Base-by-base conservation (phyloP, 2,329 filamentous ascomycete species). In the Aspergillus sp. region DNA sequence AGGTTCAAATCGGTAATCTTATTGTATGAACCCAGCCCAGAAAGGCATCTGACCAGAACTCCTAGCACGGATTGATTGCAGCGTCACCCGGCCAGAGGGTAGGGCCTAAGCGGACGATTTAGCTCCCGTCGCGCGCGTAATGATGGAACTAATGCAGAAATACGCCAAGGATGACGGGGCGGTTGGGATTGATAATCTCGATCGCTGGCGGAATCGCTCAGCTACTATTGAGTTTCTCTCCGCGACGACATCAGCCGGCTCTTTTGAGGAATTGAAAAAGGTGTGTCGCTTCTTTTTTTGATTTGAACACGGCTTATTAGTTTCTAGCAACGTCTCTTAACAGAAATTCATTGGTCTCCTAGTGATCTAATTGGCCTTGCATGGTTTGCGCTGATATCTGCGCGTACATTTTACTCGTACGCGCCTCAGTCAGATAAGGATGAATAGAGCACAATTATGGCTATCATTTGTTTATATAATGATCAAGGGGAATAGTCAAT, bases 131-230 rank as follows among this genome's bases (percentile, higher is more conserved):
- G 36, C 45, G 28, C 32, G 24, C 15, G 51, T 49, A 16, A 43
- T 42, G 19, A 55, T 44, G 43, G 38, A 48, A 36, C 41, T 55
- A 26, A 55, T 57, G 45, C 41, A 55, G 35, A 53, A 55, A 39
- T 54, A 55, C 33, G 22, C 41, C 28, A 56, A 55, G 41, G 45
- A 51, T 28, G 45, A 56, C 41, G 41, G 48, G 33, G 47, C 44
- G 36, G 40, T 58, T 40, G 47, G 52, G 12, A 44, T 57, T 14
- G 45, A 56, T 26, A 44, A 54, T 44, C 27, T 35, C 8, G 24
- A 35, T 30, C 24, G 27, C 34, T 43, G 24, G 41, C 15, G 4
- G 30, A 22, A 10, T 16, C 34, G 10, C 20, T 24, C 24, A 25
- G 34, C 34, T 24, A 17, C 37, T 15, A 27, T 43, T 26, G 36